Percentiles rank a stretch among this genome's conserved stretches.
phyloP scores from a whole-genome alignment of 768 basidiomycete species.

The Saitozyma podzolica region DNA sequence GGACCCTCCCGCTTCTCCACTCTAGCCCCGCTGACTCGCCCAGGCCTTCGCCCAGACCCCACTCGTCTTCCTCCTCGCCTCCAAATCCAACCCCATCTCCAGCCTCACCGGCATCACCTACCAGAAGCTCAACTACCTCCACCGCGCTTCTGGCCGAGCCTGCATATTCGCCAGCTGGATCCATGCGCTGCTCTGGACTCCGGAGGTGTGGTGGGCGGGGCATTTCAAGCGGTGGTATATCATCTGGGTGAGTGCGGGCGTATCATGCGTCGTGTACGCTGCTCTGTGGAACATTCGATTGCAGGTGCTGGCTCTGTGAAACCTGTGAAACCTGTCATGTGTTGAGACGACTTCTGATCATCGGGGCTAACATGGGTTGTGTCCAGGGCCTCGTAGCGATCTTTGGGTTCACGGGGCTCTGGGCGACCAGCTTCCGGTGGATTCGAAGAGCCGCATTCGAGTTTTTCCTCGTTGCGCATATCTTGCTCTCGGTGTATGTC shows the following conservation, averaged over 20 bases:
- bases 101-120: slow-evolving; percentile 62
- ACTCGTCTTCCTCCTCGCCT: slow-evolving; percentile 62
- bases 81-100: slow-evolving; percentile 64
- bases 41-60: slow-evolving; percentile 57
- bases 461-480: slow-evolving; percentile 50
- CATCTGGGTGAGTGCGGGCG: slow-evolving; percentile 22
- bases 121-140: slow-evolving; percentile 57
- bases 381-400: slow-evolving; percentile 34
- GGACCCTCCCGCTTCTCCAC: neutral
- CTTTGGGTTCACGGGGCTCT: slow-evolving; percentile 30
- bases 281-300: no score
- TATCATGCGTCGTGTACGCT: no score
- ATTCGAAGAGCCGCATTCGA: slow-evolving; percentile 47
- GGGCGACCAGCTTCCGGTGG: slow-evolving; percentile 36
- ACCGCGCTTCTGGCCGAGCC: slow-evolving; percentile 46
- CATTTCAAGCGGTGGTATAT: slow-evolving; percentile 19
- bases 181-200: slow-evolving; percentile 31
- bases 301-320: neutral
- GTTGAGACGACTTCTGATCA: neutral
- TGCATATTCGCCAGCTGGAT: slow-evolving; percentile 40
- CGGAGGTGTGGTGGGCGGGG: slow-evolving; percentile 19
- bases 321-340: neutral
- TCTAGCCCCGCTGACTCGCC: neutral
- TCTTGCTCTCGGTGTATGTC: slow-evolving; percentile 43
- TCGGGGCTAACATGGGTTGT: no score